A percentile compares a stretch with the other conserved stretches of the same genome.
Conservation (phyloP, 177 flowering plant genomes). For the Tripterygium wilfordii region DNA sequence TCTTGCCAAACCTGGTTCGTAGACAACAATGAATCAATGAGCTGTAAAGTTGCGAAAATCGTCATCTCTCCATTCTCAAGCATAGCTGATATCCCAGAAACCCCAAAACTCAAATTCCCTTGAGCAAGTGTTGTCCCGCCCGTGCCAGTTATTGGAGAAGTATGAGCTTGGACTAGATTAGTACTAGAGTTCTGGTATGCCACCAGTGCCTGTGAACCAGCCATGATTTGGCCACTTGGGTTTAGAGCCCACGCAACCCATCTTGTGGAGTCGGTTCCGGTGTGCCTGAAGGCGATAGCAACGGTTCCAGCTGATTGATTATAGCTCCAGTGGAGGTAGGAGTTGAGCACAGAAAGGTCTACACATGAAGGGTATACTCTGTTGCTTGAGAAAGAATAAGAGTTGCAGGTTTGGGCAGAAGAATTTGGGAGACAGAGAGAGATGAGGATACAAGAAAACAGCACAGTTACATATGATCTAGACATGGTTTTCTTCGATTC, state of each 20-base stretch:
- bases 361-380: slow-evolving; percentile 13
- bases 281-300: slow-evolving; percentile 26
- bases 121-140: too few relatives aligned
- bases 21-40: slow-evolving; percentile 13
- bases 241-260: slow-evolving; percentile 52
- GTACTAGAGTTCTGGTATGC: slow-evolving; percentile 26
- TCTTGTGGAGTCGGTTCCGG: slow-evolving; percentile 2
- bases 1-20: slow-evolving; percentile 72
- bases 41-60: slow-evolving; percentile 31
- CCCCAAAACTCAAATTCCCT: slow-evolving; percentile 31
- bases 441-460: slow-evolving; percentile 9
- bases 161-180: slow-evolving; percentile 4
- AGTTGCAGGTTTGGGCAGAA: slow-evolving; percentile 24
- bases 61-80: slow-evolving; percentile 12
- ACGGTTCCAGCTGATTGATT: slow-evolving; percentile 9
- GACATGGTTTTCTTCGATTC: slow-evolving; percentile 5
- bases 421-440: slow-evolving; percentile 10
- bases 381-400: slow-evolving; percentile 16
- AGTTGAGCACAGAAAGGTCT: slow-evolving; percentile 20
- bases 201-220: slow-evolving; percentile 38
- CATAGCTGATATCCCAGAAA: slow-evolving; percentile 15
- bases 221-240: slow-evolving; percentile 19
- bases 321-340: slow-evolving; percentile 42
- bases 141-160: too few relatives aligned
- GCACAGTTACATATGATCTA: background rate